Conservation (phyloP, 345 rosid genomes). For the Linum tenue region DNA sequence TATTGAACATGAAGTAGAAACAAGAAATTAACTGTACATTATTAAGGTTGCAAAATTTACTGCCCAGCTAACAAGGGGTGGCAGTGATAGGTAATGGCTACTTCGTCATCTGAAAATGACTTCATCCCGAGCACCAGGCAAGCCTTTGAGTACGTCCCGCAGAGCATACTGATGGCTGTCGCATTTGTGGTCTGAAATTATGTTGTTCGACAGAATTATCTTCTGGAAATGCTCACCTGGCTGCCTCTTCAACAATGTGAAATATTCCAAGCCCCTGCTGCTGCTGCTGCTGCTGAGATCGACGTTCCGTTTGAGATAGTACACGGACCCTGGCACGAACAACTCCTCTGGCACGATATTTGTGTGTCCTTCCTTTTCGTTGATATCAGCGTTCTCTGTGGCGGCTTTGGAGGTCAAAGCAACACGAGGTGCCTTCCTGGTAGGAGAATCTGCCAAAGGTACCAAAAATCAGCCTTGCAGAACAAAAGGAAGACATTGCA, state of each 20-base stretch:
- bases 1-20: neutral
- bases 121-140: slow-evolving; percentile 41
- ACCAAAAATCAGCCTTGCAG: neutral
- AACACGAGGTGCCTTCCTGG: slow-evolving; percentile 14
- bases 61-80: neutral
- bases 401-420: slow-evolving; percentile 17
- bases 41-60: neutral
- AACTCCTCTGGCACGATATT: slow-evolving; percentile 44
- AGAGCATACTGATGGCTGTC: slow-evolving; percentile 80
- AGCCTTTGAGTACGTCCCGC: slow-evolving; percentile 78
- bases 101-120: slow-evolving; percentile 27
- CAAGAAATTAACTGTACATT: neutral
- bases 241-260: slow-evolving; percentile 70
- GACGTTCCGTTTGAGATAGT: slow-evolving; percentile 62
- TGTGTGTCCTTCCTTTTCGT: slow-evolving; percentile 16
- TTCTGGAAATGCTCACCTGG: slow-evolving; percentile 82
- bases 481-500: neutral
- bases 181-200: slow-evolving; percentile 81
- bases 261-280: slow-evolving; percentile 37
- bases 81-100: neutral
- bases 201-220: slow-evolving; percentile 70
- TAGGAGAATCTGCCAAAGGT: slow-evolving; percentile 23
- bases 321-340: slow-evolving; percentile 66
- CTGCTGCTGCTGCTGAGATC: slow-evolving; percentile 15
- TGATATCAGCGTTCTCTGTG: slow-evolving; percentile 11